phyloP scores from a whole-genome alignment of 2,329 filamentous ascomycete genomes.

The Xylariaceae sp. region DNA sequence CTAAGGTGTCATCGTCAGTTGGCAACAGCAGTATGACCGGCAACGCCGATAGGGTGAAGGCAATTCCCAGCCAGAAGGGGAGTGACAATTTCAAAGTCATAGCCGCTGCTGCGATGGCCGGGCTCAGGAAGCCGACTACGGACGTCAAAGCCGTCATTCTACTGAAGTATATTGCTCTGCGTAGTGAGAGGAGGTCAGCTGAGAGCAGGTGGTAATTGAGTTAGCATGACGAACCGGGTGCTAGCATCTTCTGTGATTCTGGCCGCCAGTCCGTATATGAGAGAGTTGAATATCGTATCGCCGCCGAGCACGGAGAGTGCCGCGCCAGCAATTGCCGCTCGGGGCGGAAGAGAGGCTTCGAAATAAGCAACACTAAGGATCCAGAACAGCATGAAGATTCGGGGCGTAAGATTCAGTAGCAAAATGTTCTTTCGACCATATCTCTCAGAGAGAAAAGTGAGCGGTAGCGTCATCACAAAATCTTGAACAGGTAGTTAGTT shows the following conservation, averaged over 20 bases:
- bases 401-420: constrained; percentile 40
- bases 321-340: constrained; percentile 38
- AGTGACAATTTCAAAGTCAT: constrained; percentile 42
- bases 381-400: constrained; percentile 38
- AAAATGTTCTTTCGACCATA: constrained; percentile 38
- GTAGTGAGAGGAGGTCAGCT: constrained; percentile 11
- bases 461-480: constrained; percentile 44
- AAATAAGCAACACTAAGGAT: constrained; percentile 37
- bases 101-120: constrained; percentile 40
- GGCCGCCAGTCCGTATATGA: constrained; percentile 42
- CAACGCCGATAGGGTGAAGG: constrained; percentile 33
- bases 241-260: constrained; percentile 40
- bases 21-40: constrained; percentile 31
- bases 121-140: constrained; percentile 41
- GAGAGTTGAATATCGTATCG: constrained; percentile 47
- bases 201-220: not conserved
- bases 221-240: constrained; percentile 26
- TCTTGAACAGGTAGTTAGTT: constrained; percentile 30
- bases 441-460: constrained; percentile 41
- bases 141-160: constrained; percentile 46
- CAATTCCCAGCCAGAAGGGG: constrained; percentile 39
- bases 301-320: constrained; percentile 42
- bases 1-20: constrained; percentile 6
- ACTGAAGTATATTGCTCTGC: constrained; percentile 44
- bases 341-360: constrained; percentile 33